Evolutionary conservation across 495 filamentous ascomycete species (phyloP).

Genomic region (Hypoxylon lenormandii): DNA sequence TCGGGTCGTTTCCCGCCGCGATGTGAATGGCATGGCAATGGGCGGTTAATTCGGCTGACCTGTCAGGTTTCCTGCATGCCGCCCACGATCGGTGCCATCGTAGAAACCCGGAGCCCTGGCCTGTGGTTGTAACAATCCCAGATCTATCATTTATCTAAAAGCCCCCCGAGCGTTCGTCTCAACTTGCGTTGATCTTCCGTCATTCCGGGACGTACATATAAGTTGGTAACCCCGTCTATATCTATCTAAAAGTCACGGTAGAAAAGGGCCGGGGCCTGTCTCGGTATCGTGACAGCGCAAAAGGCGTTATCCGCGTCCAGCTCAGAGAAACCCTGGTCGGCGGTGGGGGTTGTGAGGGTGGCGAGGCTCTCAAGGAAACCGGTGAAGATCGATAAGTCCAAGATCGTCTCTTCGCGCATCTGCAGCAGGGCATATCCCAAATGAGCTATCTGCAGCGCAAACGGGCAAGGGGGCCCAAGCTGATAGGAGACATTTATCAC

Average conservation of each 20-base stretch:
- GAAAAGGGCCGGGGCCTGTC: constrained; percentile 1
- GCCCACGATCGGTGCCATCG: constrained; percentile 37
- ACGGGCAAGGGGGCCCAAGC: constrained; percentile 32
- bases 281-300: constrained; percentile 12
- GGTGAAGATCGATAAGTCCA: constrained; percentile 19
- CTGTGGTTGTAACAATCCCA: constrained; percentile 32
- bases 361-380: constrained; percentile 11
- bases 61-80: constrained; percentile 36
- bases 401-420: constrained; percentile 29
- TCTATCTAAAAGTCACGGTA: constrained; percentile 7
- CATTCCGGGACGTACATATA: constrained; percentile 40
- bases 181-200: constrained; percentile 38
- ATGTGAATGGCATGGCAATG: constrained; percentile 29
- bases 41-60: constrained; percentile 41
- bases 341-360: constrained; percentile 9
- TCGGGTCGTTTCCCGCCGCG: constrained; percentile 31
- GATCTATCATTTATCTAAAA: constrained; percentile 40
- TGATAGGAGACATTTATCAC: constrained; percentile 17
- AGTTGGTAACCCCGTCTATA: constrained; percentile 27
- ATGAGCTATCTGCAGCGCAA: constrained; percentile 38
- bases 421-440: constrained; percentile 39
- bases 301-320: not conserved
- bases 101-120: constrained; percentile 40
- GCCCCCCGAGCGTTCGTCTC: constrained; percentile 21
- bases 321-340: constrained; percentile 15